Evolutionary conservation across 345 rosid species (phyloP).

Genomic region (Hypericum androsaemum): DNA sequence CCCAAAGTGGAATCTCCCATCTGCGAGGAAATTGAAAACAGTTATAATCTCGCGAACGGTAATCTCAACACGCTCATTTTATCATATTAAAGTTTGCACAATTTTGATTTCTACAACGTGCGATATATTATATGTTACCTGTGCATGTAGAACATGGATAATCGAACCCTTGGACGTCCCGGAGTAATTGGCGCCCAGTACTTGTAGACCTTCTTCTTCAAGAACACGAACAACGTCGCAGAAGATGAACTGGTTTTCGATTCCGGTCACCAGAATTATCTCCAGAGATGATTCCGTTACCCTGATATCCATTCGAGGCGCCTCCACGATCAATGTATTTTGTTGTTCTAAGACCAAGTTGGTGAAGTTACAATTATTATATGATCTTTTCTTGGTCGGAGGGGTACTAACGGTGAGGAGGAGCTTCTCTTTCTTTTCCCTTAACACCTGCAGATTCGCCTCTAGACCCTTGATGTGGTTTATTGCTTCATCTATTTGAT

Average conservation of each 20-base stretch:
- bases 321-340: constrained; percentile 1
- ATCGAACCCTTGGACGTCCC: background rate
- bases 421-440: constrained; percentile 25
- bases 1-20: background rate
- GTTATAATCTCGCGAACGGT: background rate
- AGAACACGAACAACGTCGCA: background rate
- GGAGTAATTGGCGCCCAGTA: background rate
- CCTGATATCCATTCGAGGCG: constrained; percentile 28
- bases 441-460: constrained; percentile 17
- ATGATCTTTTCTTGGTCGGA: constrained; percentile 20
- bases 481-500: constrained; percentile 46
- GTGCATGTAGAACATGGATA: background rate
- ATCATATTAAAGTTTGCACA: too few relatives aligned
- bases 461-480: constrained; percentile 32
- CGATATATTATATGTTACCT: background rate
- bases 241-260: background rate
- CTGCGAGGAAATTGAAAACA: background rate
- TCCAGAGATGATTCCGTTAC: constrained; percentile 30
- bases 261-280: constrained; percentile 23
- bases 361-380: background rate
- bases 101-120: background rate
- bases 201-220: background rate
- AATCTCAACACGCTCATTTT: background rate
- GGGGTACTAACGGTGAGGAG: background rate
- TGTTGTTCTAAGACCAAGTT: background rate